Base-by-base conservation (phyloP, 208 protist genomes). In the Trypanosoma grayi region DNA sequence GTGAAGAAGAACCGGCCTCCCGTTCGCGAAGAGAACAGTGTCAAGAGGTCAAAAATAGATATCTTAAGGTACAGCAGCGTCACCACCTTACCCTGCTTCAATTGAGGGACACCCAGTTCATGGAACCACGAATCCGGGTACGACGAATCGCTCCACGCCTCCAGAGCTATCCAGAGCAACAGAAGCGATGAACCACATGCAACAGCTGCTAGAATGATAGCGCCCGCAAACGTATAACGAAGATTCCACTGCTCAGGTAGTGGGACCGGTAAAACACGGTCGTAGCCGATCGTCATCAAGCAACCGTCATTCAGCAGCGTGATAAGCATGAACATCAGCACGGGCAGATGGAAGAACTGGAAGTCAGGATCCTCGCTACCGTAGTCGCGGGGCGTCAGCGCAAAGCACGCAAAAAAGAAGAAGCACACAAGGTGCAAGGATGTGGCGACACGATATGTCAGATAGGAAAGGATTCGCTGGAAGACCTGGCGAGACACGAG, bases 401-500 rank as follows among this genome's bases (percentile, higher is more conserved):
- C 73, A 62, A 90, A 89, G 68, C 77, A 73, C 30, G 72, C 80
- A 66, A 92, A 88, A 73, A 90, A 91, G 71, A 88, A 94, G 73
- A 92, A 92, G 46, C 60, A 79, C 58, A 94, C 78, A 16, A 94
- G 72, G 68, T 90, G 85, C 46, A 94, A 60, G 13, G 87, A 89
- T 30, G 85, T 81, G 25, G 80, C 77, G 47, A 88, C 74, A 76
- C 86, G 87, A 66, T 90, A 93, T 22, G 79, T 90, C 53, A 87
- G 60, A 67, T 86, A 93, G 1, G 82, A 89, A 52, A 94, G 84
- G 92, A 98, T 97, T 46, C 95, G 83, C 75, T 96, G 88, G 81
- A 98, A 98, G 48, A 98, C 97, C 61, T 92, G 94, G 54, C 97
- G 83, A 6, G 83, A 78, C 22, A 87, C 77, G 43, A 95, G 77